These are phyloP conservation scores for Austroboletus novae-zelandiae DNA, from an alignment of 1,284 basidiomycete genomes.

Conservation along the genomic window DNA sequence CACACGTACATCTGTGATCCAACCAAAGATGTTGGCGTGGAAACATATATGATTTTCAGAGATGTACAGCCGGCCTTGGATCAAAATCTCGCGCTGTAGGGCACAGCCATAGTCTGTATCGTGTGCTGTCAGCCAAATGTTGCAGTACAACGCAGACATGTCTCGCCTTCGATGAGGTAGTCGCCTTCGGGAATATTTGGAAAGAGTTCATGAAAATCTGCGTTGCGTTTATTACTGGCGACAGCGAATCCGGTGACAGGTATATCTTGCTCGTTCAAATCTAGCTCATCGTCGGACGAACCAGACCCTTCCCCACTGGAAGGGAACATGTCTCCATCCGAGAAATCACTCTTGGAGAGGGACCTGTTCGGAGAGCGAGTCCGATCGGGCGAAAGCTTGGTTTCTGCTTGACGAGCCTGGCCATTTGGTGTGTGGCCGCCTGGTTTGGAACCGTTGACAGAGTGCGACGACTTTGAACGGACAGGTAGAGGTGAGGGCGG, in stretches of 20 bases:
- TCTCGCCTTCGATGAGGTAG: conserved; percentile 93
- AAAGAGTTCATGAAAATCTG: conserved; percentile 95
- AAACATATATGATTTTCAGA: conserved; percentile 99
- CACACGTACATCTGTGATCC: conserved; percentile 88
- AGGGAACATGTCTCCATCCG: conserved; percentile 26
- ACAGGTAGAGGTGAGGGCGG: conserved; percentile 16
- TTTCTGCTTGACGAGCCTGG: conserved; percentile 1
- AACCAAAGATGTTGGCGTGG: conserved; percentile 98
- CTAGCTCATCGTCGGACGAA: conserved; percentile 42
- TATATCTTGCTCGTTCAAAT: conserved; percentile 67
- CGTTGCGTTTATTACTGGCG: conserved; percentile 91
- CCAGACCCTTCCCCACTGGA: conserved; percentile 35
- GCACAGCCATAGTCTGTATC: conserved; percentile 95
- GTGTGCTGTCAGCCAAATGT: conserved; percentile 1
- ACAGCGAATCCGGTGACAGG: conserved; percentile 94
- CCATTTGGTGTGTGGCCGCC: background rate
- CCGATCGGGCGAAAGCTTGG: conserved; percentile 7
- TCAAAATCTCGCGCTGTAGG: conserved; percentile 91
- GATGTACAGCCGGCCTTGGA: conserved; percentile 95
- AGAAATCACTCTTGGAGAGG: conserved; percentile 21
- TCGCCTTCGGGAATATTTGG: conserved; percentile 89
- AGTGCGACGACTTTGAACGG: conserved; percentile 18
- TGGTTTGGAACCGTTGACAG: conserved; percentile 15
- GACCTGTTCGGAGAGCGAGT: conserved; percentile 21
- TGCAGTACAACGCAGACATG: conserved; percentile 1